Base-by-base conservation (phyloP, 2,329 filamentous ascomycete genomes). In the Penicillium sp. region DNA sequence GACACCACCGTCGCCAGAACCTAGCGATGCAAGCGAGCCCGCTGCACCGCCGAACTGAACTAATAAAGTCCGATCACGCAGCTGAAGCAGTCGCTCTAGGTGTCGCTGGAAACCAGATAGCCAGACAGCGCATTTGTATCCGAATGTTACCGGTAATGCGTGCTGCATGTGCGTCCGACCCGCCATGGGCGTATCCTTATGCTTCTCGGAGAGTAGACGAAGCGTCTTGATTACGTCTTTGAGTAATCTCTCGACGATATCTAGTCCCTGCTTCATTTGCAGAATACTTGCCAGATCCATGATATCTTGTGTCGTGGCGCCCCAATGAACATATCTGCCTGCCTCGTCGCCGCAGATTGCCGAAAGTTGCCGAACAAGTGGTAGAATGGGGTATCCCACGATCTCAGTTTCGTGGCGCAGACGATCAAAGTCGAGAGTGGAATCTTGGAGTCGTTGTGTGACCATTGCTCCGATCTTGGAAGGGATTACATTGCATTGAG, bases 221-320 rank as follows among this genome's bases (percentile, higher is more conserved):
- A 84, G 67, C 5, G 73, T 75, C 4, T 62, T 60, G 26, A 77
- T 74, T 3, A 83, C 68, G 1, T 73, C 72, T 2, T 66, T 54
- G 2, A 83, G 66, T 3, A 78, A 70, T 4, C 67, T 61, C 52
- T 80, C 73, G 3, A 84, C 72, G 13, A 84, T 73, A 0, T 67
- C 64, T 12, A 84, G 65, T 0, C 80, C 80, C 10, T 73, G 58
- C 34, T 80, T 78, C 63, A 83, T 81, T 56, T 84, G 81, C 7
- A 84, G 59, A 1, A 82, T 68, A 10, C 75, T 78, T 0, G 80
- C 81, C 0, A 77, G 68, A 55, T 84, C 81, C 80, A 83, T 83
- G 51, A 84, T 83, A 56, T 84, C 81, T 55, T 84, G 81, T 0
- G 81, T 84, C 0, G 81, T 84, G 1, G 81, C 80, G 7, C 81